These are phyloP conservation scores for Pichia inconspicua DNA, from an alignment of 1,139 yeast genomes.

Conservation along the genomic window DNA sequence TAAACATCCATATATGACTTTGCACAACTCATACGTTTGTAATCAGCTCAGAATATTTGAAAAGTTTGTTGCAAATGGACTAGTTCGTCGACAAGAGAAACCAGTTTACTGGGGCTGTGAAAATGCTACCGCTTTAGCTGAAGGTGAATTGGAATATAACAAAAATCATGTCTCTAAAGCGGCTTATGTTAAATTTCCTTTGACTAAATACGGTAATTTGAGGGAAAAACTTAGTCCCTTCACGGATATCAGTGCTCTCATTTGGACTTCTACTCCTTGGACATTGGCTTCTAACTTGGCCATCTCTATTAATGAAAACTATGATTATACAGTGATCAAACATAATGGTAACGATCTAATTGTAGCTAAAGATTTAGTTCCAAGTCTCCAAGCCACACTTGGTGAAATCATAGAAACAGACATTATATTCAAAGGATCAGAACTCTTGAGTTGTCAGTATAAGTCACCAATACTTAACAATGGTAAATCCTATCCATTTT, in stretches of 20 bases:
- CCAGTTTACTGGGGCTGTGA: constrained; percentile 99
- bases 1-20: constrained; percentile 61
- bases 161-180: constrained; percentile 66
- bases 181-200: constrained; percentile 62
- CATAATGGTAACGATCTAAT: constrained; percentile 33
- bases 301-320: constrained; percentile 56
- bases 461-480: constrained; percentile 41
- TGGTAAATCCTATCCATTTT: constrained; percentile 41
- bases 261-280: constrained; percentile 99
- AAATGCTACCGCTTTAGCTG: constrained; percentile 90
- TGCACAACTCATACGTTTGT: constrained; percentile 62
- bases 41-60: constrained; percentile 68
- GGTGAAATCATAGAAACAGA: constrained; percentile 16
- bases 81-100: constrained; percentile 75
- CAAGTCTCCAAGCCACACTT: constrained; percentile 2
- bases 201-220: constrained; percentile 6
- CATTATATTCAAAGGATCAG: constrained; percentile 35
- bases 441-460: constrained; percentile 42
- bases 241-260: constrained; percentile 31
- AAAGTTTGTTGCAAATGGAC: constrained; percentile 54
- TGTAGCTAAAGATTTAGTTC: constrained; percentile 42
- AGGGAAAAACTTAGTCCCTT: constrained; percentile 1
- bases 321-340: constrained; percentile 49
- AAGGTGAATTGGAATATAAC: constrained; percentile 87
- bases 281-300: constrained; percentile 86